Evolutionary conservation across 176 grass and related monocot genomes (phyloP).

Genomic region (Musa beccarii): DNA sequence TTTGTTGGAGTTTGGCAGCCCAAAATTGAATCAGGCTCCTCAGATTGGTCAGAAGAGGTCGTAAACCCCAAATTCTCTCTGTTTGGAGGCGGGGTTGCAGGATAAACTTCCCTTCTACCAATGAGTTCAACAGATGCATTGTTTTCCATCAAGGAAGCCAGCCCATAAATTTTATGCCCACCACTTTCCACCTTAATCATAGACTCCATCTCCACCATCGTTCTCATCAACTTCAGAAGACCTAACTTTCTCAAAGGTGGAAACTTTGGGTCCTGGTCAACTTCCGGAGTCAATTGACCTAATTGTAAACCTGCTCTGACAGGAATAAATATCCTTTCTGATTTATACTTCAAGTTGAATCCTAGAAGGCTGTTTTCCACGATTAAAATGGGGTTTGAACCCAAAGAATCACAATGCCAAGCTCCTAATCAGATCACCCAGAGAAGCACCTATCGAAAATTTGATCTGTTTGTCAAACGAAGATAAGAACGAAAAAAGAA

Average conservation of each 20-base stretch:
- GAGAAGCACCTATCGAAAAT: too few relatives aligned
- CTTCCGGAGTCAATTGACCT: too few relatives aligned
- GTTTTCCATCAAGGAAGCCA: constrained; percentile 23
- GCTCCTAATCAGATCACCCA: too few relatives aligned
- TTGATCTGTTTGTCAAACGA: too few relatives aligned
- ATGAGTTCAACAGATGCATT: constrained; percentile 17
- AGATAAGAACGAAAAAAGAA: too few relatives aligned
- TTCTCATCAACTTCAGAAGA: background rate
- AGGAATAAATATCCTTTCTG: too few relatives aligned
- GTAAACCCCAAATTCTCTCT: constrained; percentile 22
- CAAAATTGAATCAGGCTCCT: constrained; percentile 18
- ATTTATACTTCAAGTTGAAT: too few relatives aligned
- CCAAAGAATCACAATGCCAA: too few relatives aligned
- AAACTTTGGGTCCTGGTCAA: background rate
- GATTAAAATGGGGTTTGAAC: too few relatives aligned
- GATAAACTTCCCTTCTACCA: constrained; percentile 1
- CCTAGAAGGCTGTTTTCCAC: too few relatives aligned
- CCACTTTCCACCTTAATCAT: constrained; percentile 10
- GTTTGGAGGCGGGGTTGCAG: constrained; percentile 9
- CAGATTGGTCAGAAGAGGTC: background rate
- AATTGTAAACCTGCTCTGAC: too few relatives aligned
- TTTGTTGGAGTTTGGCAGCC: constrained; percentile 40
- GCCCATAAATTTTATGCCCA: background rate
- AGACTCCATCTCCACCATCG: background rate
- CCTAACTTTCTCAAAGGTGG: background rate